Percentiles rank a stretch among this genome's conserved stretches.
phyloP scores from a whole-genome alignment of 768 basidiomycete genomes.

The Kwoniella heveanensis region DNA sequence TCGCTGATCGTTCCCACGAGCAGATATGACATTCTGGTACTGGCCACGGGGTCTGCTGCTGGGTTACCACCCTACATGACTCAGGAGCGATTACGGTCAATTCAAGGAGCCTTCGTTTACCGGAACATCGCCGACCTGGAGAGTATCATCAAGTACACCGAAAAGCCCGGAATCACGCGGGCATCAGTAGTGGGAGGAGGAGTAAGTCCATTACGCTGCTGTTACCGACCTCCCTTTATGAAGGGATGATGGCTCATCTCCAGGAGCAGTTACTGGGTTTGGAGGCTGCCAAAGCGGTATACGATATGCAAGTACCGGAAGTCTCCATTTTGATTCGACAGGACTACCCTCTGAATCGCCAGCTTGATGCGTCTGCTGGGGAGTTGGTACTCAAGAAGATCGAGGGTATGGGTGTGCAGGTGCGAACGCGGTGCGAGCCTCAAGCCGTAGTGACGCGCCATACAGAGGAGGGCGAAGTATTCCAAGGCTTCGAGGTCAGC shows the following conservation, averaged over 20 bases:
- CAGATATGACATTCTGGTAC: slow-evolving; percentile 66
- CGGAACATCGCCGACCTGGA: slow-evolving; percentile 72
- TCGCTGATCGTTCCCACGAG: no score
- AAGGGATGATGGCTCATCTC: background rate
- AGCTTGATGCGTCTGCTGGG: slow-evolving; percentile 64
- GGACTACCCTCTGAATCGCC: slow-evolving; percentile 64
- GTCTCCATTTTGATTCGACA: slow-evolving; percentile 64
- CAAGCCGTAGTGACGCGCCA: slow-evolving; percentile 49
- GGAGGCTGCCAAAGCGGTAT: slow-evolving; percentile 73
- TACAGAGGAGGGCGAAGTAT: slow-evolving; percentile 55
- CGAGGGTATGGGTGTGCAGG: slow-evolving; percentile 65
- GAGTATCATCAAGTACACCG: slow-evolving; percentile 65
- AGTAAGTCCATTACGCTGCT: slow-evolving; percentile 1
- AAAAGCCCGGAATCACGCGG: slow-evolving; percentile 58
- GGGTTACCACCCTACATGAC: slow-evolving; percentile 66
- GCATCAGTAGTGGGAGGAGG: slow-evolving; percentile 71
- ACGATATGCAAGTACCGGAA: slow-evolving; percentile 63
- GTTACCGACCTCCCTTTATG: background rate
- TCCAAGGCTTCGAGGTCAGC: slow-evolving; percentile 62
- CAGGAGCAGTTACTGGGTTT: slow-evolving; percentile 62
- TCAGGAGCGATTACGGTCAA: slow-evolving; percentile 56
- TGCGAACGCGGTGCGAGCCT: slow-evolving; percentile 60
- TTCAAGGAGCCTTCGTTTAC: slow-evolving; percentile 68
- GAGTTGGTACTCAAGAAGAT: slow-evolving; percentile 67
- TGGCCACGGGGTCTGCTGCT: slow-evolving; percentile 72